phyloP scores from a whole-genome alignment of 1,284 basidiomycete species.

The Bjerkandera adusta region DNA sequence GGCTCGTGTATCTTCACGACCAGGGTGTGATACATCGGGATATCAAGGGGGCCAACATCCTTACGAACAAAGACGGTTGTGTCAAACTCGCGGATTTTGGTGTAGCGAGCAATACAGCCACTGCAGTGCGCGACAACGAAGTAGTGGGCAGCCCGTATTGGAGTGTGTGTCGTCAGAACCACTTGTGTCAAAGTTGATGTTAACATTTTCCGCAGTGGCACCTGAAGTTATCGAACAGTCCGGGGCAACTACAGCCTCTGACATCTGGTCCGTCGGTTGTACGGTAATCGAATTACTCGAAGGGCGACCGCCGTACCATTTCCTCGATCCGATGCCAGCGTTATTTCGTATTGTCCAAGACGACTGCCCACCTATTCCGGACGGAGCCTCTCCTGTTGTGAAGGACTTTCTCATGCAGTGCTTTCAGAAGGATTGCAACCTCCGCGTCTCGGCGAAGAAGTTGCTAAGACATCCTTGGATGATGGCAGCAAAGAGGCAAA shows the following conservation, averaged over 20 bases:
- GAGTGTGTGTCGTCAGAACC: slow-evolving; percentile 57
- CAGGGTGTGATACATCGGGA: slow-evolving; percentile 99
- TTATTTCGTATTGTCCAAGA: slow-evolving; percentile 98
- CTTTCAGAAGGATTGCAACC: slow-evolving; percentile 96
- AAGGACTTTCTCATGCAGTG: slow-evolving; percentile 97
- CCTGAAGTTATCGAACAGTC: slow-evolving; percentile 97
- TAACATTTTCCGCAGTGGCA: slow-evolving; percentile 61
- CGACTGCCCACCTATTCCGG: slow-evolving; percentile 93
- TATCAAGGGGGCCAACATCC: slow-evolving; percentile 96
- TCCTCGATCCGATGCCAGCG: slow-evolving; percentile 96
- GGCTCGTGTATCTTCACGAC: slow-evolving; percentile 92
- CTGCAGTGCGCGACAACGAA: slow-evolving; percentile 77
- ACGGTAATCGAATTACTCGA: slow-evolving; percentile 96
- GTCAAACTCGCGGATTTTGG: slow-evolving; percentile 96
- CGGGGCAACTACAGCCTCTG: slow-evolving; percentile 94
- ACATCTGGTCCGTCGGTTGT: slow-evolving; percentile 88
- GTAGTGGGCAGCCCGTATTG: slow-evolving; percentile 98
- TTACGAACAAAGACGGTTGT: slow-evolving; percentile 98
- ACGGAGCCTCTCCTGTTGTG: slow-evolving; percentile 90
- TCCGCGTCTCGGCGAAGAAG: slow-evolving; percentile 93
- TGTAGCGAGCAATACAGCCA: slow-evolving; percentile 76
- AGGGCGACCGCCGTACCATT: slow-evolving; percentile 95
- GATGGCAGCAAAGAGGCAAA: slow-evolving; percentile 78
- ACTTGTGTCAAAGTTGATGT: slow-evolving; percentile 16
- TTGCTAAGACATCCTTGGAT: slow-evolving; percentile 95